Evolutionary conservation across 352 stramenopile species (phyloP), one percentile per base, ranked within the genome.

Genomic region (Phytopythium montanum): DNA sequence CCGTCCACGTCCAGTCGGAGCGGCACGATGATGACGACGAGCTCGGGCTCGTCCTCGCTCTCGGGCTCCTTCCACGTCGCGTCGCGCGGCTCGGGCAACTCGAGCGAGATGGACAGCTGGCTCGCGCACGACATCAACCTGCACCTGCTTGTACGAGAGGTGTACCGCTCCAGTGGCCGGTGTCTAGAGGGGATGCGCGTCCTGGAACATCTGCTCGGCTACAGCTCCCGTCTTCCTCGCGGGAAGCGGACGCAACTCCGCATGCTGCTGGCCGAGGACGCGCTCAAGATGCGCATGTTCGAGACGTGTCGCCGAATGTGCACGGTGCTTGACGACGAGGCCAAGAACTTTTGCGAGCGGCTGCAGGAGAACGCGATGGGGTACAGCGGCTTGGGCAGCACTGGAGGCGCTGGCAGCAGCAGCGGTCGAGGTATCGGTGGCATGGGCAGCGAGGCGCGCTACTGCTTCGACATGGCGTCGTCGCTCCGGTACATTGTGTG

Each of bases 71-170:
- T 91, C 59, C 70, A 85, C 31, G 18, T 89, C 8, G 85, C 63
- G 53, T 81, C 69, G 34, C 64, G 76, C 5, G 78, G 76, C 26
- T 70, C 61, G 9, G 68, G 75, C n/a, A 87, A 86, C 55, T 83
- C 73, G 10, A 87, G 74, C 26, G 83, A 93, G 29, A 68, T 92
- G 58, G 86, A 95, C 56, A 71, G 73, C 9, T 94, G 82, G 84
- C 61, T 95, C 16, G 88, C 82, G 54, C 84, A 95, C 56, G 82
- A 94, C 31, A 85, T 95, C 49, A 84, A 71, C n/a, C 57, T 95
- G n/a, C 86, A 95, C 52, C 61, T 95, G 33, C 67, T 91, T 28
- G 62, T 95, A 10, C 82, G 84, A 4, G 84, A 95, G 18, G 61
- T 94, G 6, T 95, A 94, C 56, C 79, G 76, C 19, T 81, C 82